Conservation (phyloP, 1,139 yeast genomes). For the Blastobotrys petasosporus region DNA sequence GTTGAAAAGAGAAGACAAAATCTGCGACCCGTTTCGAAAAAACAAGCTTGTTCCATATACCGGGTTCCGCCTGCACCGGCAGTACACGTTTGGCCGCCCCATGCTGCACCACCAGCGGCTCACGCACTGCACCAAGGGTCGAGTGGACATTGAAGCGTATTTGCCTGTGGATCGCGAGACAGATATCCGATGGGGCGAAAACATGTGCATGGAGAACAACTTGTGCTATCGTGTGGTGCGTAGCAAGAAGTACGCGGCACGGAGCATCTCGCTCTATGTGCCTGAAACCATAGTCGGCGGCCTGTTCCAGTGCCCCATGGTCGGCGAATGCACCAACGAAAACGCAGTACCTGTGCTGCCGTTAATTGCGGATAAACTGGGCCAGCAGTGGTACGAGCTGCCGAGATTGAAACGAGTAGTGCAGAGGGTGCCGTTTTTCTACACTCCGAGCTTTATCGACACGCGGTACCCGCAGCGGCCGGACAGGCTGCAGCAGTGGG, state of each 20-base stretch:
- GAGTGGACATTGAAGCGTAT: constrained; percentile 43
- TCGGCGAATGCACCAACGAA: constrained; percentile 30
- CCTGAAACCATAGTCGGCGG: constrained; percentile 67
- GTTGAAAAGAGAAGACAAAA: constrained; percentile 30
- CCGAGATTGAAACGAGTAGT: constrained; percentile 25
- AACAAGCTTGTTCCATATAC: constrained; percentile 42
- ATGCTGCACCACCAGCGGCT: constrained; percentile 45
- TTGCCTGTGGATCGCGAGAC: constrained; percentile 35
- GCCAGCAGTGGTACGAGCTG: constrained; percentile 27
- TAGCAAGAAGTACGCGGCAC: constrained; percentile 49
- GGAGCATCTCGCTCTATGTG: constrained; percentile 46
- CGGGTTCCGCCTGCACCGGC: constrained; percentile 55
- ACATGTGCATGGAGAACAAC: constrained; percentile 42
- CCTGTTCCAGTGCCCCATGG: constrained; percentile 48
- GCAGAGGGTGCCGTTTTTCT: constrained; percentile 54
- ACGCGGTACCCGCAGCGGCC: constrained; percentile 38
- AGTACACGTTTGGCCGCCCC: constrained; percentile 40
- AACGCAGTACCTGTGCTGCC: constrained; percentile 49
- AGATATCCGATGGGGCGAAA: constrained; percentile 48
- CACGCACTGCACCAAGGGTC: constrained; percentile 52
- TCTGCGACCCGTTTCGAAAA: constrained; percentile 36
- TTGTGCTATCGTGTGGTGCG: constrained; percentile 61
- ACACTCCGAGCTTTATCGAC: constrained; percentile 45
- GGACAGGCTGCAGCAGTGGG: constrained; percentile 42
- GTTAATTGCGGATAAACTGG: constrained; percentile 52